Percentiles rank a stretch among this genome's conserved stretches.
Evolutionary conservation across 1,284 basidiomycete genomes (phyloP).

Genomic region (Fomitopsis betulina): DNA sequence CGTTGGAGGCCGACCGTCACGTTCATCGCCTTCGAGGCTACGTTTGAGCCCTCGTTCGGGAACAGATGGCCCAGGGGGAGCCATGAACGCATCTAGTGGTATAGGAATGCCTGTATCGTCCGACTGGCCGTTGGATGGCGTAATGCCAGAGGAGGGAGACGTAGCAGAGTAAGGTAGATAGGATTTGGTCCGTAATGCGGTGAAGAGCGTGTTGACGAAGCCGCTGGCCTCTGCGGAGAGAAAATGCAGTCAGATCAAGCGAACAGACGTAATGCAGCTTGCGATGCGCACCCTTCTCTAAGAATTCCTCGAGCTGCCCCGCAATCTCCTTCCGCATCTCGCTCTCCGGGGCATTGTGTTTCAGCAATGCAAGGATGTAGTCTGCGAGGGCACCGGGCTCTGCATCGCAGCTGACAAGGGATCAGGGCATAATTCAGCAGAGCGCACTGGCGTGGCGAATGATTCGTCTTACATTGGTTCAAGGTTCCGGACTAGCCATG

Average conservation of each 20-base stretch:
- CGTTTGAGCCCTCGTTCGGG: constrained; percentile 62
- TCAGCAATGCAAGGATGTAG: constrained; percentile 92
- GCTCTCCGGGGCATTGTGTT: constrained; percentile 81
- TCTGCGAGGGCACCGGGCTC: constrained; percentile 92
- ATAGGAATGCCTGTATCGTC: constrained; percentile 70
- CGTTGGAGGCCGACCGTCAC: constrained; percentile 53
- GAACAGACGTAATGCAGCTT: background rate
- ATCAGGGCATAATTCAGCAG: background rate
- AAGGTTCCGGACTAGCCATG: constrained; percentile 80
- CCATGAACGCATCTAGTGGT: constrained; percentile 61
- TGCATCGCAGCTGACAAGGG: constrained; percentile 78
- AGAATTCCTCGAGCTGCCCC: constrained; percentile 84
- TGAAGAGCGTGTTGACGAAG: constrained; percentile 85
- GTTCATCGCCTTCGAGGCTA: constrained; percentile 54
- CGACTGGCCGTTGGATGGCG: constrained; percentile 31
- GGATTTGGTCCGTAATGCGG: constrained; percentile 75
- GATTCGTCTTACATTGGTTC: constrained; percentile 72
- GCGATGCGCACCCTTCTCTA: constrained; percentile 72
- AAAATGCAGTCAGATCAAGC: constrained; percentile 3
- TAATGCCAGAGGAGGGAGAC: constrained; percentile 23
- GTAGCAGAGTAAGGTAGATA: constrained; percentile 66
- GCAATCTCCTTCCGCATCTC: constrained; percentile 80
- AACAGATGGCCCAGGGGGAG: constrained; percentile 37
- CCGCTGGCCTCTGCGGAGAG: constrained; percentile 54
- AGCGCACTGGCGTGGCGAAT: constrained; percentile 4